Evolutionary conservation across 108 stramenopile genomes (phyloP).

Genomic region (Skeletonema grethae): DNA sequence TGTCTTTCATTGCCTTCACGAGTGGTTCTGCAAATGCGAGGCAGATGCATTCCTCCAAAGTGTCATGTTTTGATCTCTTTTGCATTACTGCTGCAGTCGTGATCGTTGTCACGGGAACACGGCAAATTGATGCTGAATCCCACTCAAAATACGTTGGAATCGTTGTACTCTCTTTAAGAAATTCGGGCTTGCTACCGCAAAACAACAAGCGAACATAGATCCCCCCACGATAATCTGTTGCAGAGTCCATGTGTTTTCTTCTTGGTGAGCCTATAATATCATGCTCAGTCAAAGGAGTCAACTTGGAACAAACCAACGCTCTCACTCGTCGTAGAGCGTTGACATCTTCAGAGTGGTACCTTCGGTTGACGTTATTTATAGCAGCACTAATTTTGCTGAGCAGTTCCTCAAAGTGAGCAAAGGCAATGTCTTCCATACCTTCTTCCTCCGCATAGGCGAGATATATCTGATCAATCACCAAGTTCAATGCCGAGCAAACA

Average conservation of each 20-base stretch:
- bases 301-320: conserved; percentile 29
- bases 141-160: conserved; percentile 86
- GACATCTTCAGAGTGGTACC: conserved; percentile 24
- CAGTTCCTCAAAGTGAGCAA: conserved; percentile 66
- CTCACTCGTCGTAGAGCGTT: conserved; percentile 27
- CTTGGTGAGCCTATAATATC: conserved; percentile 2
- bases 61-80: conserved; percentile 18
- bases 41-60: conserved; percentile 57
- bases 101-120: conserved; percentile 57
- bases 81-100: conserved; percentile 25
- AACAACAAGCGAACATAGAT: conserved; percentile 66
- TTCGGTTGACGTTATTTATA: conserved; percentile 23
- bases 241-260: background rate
- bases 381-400: conserved; percentile 61
- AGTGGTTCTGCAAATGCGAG: conserved; percentile 56
- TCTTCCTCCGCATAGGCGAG: conserved; percentile 61
- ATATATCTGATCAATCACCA: conserved; percentile 61
- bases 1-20: conserved; percentile 45
- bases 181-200: conserved; percentile 66
- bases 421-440: conserved; percentile 69
- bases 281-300: conserved; percentile 23
- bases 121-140: conserved; percentile 74
- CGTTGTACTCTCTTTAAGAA: conserved; percentile 85
- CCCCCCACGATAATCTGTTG: background rate
- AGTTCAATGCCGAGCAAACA: conserved; percentile 57